A percentile compares a stretch with the other conserved stretches of the same genome.
Conservation (phyloP, 75 land plant species). For the Selaginella tamariscina region DNA sequence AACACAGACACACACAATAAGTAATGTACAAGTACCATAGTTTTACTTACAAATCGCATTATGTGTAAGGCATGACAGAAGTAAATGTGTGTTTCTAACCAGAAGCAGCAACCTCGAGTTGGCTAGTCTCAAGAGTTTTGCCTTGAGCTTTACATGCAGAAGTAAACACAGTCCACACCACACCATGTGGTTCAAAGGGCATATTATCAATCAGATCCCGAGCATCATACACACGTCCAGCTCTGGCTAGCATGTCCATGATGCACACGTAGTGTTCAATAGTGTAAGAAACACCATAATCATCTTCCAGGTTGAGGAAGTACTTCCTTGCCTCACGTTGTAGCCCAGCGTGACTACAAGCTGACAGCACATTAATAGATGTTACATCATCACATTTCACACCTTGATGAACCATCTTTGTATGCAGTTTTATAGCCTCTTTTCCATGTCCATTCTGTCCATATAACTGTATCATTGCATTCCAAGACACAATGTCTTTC, state of each 20-base stretch:
- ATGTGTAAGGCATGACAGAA: no score
- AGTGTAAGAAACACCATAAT: neutral
- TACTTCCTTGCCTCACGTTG: neutral
- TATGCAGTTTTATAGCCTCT: neutral
- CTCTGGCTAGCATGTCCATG: constrained; percentile 1
- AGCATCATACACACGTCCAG: neutral
- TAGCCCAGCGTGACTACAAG: constrained; percentile 11
- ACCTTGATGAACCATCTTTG: neutral
- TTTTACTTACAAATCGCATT: no score
- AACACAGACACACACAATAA: no score
- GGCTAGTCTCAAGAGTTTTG: neutral
- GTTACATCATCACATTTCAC: neutral
- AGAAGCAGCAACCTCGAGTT: neutral
- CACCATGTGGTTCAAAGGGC: neutral
- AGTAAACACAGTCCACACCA: neutral
- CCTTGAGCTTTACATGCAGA: constrained; percentile 6
- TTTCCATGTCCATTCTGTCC: constrained; percentile 12
- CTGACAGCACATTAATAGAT: neutral
- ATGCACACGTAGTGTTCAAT: constrained; percentile 1
- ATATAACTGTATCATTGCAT: neutral
- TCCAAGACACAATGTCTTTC: constrained; percentile 9
- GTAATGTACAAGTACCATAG: no score
- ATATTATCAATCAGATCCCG: neutral
- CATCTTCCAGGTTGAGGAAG: neutral
- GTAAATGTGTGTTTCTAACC: neutral